Evolutionary conservation across 2,329 filamentous ascomycete genomes (phyloP).

Genomic region (Alternaria sp.): DNA sequence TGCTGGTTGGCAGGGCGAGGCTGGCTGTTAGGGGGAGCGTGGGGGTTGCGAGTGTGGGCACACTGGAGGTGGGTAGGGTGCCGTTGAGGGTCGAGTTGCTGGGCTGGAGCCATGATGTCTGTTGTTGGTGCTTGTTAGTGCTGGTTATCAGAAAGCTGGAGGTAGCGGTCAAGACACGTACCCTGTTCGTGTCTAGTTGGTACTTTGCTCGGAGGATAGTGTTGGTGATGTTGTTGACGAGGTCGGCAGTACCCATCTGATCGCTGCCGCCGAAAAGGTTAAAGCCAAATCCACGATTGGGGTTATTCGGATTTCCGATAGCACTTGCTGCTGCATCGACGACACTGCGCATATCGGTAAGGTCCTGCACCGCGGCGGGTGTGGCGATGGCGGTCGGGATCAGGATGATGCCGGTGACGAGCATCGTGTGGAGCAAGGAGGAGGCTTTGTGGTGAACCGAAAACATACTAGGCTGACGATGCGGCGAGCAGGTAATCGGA

Average conservation of each 20-base stretch:
- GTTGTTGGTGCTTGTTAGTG: neutral
- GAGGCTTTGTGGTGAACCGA: neutral
- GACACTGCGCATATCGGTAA: constrained; percentile 33
- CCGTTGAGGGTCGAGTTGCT: constrained; percentile 9
- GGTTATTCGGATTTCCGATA: constrained; percentile 36
- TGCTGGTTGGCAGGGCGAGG: constrained; percentile 13
- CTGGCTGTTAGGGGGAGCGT: constrained; percentile 26
- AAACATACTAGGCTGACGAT: constrained; percentile 18
- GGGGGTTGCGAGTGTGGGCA: constrained; percentile 7
- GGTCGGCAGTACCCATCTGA: constrained; percentile 38
- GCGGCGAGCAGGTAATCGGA: neutral
- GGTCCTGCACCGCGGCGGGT: constrained; percentile 40
- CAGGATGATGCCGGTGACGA: constrained; percentile 37
- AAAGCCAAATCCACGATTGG: constrained; percentile 37
- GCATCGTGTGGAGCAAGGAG: constrained; percentile 25
- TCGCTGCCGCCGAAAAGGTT: constrained; percentile 15
- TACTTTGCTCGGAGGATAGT: constrained; percentile 40
- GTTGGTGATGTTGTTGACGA: constrained; percentile 42
- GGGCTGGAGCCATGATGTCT: constrained; percentile 29
- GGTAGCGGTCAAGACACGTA: constrained; percentile 1
- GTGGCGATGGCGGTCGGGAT: constrained; percentile 26
- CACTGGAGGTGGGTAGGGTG: constrained; percentile 1
- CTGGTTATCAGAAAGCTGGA: neutral
- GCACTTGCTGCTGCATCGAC: constrained; percentile 37
- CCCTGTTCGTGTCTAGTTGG: constrained; percentile 40